Evolutionary conservation across 257 asterid species (phyloP), one percentile per base, ranked within the genome.

Genomic region (Ajuga chamaepitys): DNA sequence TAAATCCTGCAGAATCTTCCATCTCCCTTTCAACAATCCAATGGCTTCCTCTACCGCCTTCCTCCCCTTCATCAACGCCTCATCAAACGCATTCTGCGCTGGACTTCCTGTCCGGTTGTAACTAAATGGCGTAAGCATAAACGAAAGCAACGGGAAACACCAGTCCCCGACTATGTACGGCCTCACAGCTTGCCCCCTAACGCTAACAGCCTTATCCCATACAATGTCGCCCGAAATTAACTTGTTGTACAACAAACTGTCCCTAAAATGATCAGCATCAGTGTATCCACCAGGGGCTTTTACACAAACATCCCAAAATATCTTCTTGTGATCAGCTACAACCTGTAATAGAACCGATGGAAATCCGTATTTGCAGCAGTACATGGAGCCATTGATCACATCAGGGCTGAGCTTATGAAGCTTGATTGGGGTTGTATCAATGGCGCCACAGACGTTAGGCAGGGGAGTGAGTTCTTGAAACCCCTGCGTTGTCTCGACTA

Each of bases 241-340:
- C 82, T 88, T 81, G 37, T 86, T 82, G 44, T 88, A 94, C 74
- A 94, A 57, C 80, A 94, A 76, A 73, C 97, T 90, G 40, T 94
- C 97, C 68, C 99, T 74, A 51, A 94, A 86, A 83, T 94, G 99
- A 7, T 97, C 81, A 4, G 96, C 95, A 40, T 90, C 95, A 0
- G 91, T 97, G 35, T 79, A 85, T 10, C 95, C 97, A 2, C 99
- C 99, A 0, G 99, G 97, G 16, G 97, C 91, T 57, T 94, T 94
- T 13, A 94, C 97, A 57, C 99, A 94, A 9, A 94, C 99, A 72
- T 94, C 99, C 99, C 99, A 94, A 60, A 94, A 86, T 4, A 88
- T 77, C 79, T 88, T 94, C 85, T 86, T 90, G 62, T 85, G 89
- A 72, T 94, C 99, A 0, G 97, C 89, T 0, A 94, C 99, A 2